These are phyloP conservation scores for Pythium myriotylum DNA, from an alignment of 352 stramenopile genomes.

Conservation along the genomic window DNA sequence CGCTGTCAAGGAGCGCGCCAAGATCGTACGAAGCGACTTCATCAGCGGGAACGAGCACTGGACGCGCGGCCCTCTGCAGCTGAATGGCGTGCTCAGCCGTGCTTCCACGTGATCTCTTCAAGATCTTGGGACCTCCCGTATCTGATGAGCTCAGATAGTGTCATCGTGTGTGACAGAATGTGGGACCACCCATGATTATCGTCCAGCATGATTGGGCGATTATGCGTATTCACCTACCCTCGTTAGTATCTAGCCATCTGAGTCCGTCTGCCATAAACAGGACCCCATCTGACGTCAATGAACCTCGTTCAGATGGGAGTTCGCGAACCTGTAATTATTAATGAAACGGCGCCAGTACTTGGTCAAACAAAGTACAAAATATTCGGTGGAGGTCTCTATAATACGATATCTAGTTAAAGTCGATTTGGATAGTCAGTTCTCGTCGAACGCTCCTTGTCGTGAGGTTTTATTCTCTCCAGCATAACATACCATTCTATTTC, in stretches of 20 bases:
- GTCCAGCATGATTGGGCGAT: slow-evolving; percentile 15
- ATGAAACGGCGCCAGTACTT: neutral
- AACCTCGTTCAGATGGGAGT: neutral
- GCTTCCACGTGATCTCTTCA: slow-evolving; percentile 4
- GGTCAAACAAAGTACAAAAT: too few species aligned
- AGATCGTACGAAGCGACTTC: slow-evolving; percentile 72
- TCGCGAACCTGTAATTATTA: neutral
- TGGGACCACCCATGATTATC: slow-evolving; percentile 19
- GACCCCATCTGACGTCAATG: neutral
- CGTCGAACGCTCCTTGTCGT: neutral
- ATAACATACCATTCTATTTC: slow-evolving; percentile 1
- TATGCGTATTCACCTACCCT: slow-evolving; percentile 10
- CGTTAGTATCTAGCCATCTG: slow-evolving; percentile 23
- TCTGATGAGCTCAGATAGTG: neutral
- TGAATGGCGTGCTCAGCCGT: slow-evolving; percentile 43
- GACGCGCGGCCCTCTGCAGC: slow-evolving; percentile 41
- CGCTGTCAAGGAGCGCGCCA: slow-evolving; percentile 49
- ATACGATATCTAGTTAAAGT: neutral
- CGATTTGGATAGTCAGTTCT: neutral
- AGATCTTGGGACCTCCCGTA: slow-evolving; percentile 1
- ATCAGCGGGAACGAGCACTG: slow-evolving; percentile 67
- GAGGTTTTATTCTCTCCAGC: slow-evolving; percentile 8
- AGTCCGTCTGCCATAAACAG: slow-evolving; percentile 11
- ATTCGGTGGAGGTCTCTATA: neutral
- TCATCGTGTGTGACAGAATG: slow-evolving; percentile 16